A percentile compares a stretch with the other conserved stretches of the same genome.
phyloP scores from a whole-genome alignment of 2,329 filamentous ascomycete species.

The Exutisphaerella laricina region DNA sequence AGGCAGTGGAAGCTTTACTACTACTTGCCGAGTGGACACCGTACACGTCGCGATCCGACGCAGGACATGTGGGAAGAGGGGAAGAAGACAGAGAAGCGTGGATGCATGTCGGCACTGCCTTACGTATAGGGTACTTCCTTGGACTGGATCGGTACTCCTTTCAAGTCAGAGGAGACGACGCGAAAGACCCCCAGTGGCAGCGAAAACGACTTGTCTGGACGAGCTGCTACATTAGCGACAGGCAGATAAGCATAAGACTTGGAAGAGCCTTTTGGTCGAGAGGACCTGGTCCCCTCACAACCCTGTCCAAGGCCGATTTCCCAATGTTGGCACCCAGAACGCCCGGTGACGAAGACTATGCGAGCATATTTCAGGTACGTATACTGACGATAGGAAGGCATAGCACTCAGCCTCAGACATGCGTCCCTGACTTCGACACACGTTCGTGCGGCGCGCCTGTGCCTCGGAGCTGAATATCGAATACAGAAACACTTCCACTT shows the following conservation, averaged over 20 bases:
- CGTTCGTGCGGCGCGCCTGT: too few species aligned
- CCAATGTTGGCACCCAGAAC: conserved; percentile 57
- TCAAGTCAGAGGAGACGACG: conserved; percentile 50
- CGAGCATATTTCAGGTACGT: conserved; percentile 65
- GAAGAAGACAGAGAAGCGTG: conserved; percentile 70
- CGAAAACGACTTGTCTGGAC: conserved; percentile 65
- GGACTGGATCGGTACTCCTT: conserved; percentile 65
- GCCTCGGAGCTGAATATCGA: too few species aligned
- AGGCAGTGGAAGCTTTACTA: conserved; percentile 64
- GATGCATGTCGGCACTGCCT: conserved; percentile 69
- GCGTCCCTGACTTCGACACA: too few species aligned
- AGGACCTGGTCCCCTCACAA: conserved; percentile 61
- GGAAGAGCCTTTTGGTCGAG: conserved; percentile 70
- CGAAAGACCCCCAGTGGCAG: conserved; percentile 55
- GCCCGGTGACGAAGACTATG: conserved; percentile 60
- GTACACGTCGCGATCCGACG: conserved; percentile 55
- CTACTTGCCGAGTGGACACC: conserved; percentile 69
- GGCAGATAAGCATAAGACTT: conserved; percentile 64
- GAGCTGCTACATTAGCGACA: conserved; percentile 60
- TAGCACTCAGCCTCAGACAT: too few species aligned
- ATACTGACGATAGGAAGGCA: too few species aligned
- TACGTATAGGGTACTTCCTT: conserved; percentile 65
- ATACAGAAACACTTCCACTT: too few species aligned
- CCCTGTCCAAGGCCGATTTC: conserved; percentile 61
- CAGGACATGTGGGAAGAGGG: conserved; percentile 61